Evolutionary conservation across 306 rosid species (phyloP).

Genomic region (Glycine soja): DNA sequence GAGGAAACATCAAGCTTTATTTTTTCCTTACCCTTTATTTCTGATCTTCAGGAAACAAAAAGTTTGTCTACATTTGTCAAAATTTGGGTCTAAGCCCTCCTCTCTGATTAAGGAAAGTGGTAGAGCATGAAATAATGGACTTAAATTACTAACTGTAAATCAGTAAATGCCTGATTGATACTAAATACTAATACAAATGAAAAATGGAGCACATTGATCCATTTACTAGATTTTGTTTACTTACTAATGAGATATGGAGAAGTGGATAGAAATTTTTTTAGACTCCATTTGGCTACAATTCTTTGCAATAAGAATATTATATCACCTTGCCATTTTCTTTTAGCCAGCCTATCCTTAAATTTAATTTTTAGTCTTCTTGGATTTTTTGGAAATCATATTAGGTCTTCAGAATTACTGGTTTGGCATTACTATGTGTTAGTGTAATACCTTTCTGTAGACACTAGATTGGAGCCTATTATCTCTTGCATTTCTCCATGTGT

Average conservation of each 20-base stretch:
- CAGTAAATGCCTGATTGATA: background rate
- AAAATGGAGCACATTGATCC: background rate
- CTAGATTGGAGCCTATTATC: background rate
- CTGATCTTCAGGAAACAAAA: no score
- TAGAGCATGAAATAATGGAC: no score
- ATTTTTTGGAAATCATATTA: background rate
- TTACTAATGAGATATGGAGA: background rate
- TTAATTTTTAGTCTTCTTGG: conserved; percentile 6
- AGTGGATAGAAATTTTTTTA: background rate
- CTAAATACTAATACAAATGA: background rate
- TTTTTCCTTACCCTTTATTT: no score
- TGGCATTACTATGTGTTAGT: background rate
- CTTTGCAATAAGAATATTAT: background rate
- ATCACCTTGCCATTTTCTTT: background rate
- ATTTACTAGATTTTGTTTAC: background rate
- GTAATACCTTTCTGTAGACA: background rate
- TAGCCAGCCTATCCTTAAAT: background rate
- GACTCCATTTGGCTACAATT: background rate
- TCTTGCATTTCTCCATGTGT: background rate
- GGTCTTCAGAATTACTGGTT: background rate
- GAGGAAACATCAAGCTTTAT: no score
- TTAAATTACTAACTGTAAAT: no score
- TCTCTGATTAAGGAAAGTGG: no score
- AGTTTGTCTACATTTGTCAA: no score
- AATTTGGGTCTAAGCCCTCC: no score